Percentiles rank a stretch among this genome's conserved stretches.
phyloP scores from a whole-genome alignment of 2,329 filamentous ascomycete genomes.

The Penicillium sp. region DNA sequence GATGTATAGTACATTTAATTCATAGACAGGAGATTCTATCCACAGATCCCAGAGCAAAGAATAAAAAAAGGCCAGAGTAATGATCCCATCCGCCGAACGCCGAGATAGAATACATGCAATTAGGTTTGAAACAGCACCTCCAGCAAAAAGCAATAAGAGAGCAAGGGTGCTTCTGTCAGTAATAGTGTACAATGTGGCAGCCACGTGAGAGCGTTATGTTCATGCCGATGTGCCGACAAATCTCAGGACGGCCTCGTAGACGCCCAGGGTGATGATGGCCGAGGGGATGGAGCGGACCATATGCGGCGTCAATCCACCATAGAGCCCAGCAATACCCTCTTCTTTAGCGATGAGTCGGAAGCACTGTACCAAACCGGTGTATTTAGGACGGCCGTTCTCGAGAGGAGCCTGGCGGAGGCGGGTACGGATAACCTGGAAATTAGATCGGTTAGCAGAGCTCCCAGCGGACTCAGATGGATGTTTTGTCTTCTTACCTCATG shows the following conservation, averaged over 20 bases:
- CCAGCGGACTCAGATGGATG: background rate
- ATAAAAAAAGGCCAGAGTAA: background rate
- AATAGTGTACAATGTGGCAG: constrained; percentile 20
- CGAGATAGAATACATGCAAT: constrained; percentile 25
- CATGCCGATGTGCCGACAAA: constrained; percentile 18
- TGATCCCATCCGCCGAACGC: constrained; percentile 14
- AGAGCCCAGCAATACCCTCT: constrained; percentile 41
- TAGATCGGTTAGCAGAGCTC: background rate
- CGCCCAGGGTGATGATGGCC: constrained; percentile 42
- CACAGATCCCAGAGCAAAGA: constrained; percentile 13
- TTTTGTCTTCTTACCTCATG: constrained; percentile 33
- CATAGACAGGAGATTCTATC: constrained; percentile 26
- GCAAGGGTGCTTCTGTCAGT: constrained; percentile 5
- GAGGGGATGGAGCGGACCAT: constrained; percentile 41
- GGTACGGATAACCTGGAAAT: constrained; percentile 39
- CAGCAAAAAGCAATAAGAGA: constrained; percentile 6
- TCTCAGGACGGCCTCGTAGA: constrained; percentile 42
- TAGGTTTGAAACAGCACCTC: constrained; percentile 12
- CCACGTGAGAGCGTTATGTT: background rate
- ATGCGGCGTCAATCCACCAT: constrained; percentile 42
- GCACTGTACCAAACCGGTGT: constrained; percentile 41
- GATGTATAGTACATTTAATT: constrained; percentile 22
- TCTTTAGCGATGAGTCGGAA: constrained; percentile 39
- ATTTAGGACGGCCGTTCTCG: constrained; percentile 39
- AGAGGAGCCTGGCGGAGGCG: constrained; percentile 41